Conservation (phyloP, 2,329 filamentous ascomycete species). For the Verticillium isaacii region DNA sequence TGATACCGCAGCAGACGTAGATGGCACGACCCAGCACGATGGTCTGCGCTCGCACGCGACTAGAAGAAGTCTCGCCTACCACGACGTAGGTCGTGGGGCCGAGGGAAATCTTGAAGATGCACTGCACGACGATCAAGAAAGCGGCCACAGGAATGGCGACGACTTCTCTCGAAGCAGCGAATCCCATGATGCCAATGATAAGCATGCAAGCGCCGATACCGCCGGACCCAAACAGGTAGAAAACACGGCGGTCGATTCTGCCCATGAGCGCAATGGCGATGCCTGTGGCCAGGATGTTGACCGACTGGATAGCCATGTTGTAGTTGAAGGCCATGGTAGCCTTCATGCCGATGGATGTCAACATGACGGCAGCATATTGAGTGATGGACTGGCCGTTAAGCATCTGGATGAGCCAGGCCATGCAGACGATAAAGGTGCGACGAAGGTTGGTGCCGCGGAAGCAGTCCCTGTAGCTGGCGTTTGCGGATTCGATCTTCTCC, state of each 20-base stretch:
- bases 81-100: constrained; percentile 39
- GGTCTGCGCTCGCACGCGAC: constrained; percentile 38
- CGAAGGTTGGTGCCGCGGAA: constrained; percentile 31
- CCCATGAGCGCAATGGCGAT: constrained; percentile 33
- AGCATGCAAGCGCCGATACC: constrained; percentile 34
- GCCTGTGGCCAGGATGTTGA: constrained; percentile 35
- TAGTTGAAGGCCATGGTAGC: constrained; percentile 35
- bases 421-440: constrained; percentile 22
- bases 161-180: constrained; percentile 16
- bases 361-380: constrained; percentile 47
- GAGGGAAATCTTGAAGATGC: constrained; percentile 37
- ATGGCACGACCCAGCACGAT: constrained; percentile 36
- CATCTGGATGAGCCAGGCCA: constrained; percentile 21
- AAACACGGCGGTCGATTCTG: constrained; percentile 30
- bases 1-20: constrained; percentile 36
- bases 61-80: constrained; percentile 39
- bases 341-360: constrained; percentile 44
- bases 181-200: constrained; percentile 33
- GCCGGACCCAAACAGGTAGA: constrained; percentile 35
- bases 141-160: constrained; percentile 27
- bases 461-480: constrained; percentile 30
- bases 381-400: constrained; percentile 40
- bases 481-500: constrained; percentile 23
- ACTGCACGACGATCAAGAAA: constrained; percentile 32
- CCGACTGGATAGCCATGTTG: constrained; percentile 43